These are phyloP conservation scores for Tetrahymena thermophila DNA, from an alignment of 73 alveolate genomes.

Conservation along the genomic window DNA sequence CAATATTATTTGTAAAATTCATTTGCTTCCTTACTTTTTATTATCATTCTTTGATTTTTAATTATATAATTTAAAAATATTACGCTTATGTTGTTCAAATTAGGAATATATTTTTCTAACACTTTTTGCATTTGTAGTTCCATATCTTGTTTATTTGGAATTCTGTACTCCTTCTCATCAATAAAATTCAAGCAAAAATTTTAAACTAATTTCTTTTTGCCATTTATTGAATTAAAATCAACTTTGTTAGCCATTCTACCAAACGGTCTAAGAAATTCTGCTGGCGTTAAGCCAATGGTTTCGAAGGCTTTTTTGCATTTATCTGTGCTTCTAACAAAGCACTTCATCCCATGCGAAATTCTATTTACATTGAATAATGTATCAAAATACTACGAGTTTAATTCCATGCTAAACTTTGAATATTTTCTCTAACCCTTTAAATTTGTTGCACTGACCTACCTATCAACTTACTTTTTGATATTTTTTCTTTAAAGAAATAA, in stretches of 20 bases:
- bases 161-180: neutral
- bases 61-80: neutral
- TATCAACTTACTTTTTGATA: neutral
- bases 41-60: neutral
- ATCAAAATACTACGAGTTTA: neutral
- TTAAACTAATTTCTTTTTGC: neutral
- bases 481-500: neutral
- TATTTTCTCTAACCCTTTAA: neutral
- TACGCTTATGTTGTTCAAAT: neutral
- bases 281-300: neutral
- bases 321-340: neutral
- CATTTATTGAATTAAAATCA: neutral
- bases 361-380: neutral
- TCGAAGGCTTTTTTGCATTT: neutral
- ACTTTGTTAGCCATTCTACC: neutral
- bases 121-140: neutral
- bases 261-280: neutral
- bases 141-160: neutral
- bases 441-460: neutral
- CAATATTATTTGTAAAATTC: neutral
- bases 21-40: neutral
- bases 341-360: neutral
- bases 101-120: neutral
- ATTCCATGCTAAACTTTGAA: neutral
- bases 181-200: neutral